phyloP scores from a whole-genome alignment of 495 filamentous ascomycete genomes.

The Stereocaulon alpinum region DNA sequence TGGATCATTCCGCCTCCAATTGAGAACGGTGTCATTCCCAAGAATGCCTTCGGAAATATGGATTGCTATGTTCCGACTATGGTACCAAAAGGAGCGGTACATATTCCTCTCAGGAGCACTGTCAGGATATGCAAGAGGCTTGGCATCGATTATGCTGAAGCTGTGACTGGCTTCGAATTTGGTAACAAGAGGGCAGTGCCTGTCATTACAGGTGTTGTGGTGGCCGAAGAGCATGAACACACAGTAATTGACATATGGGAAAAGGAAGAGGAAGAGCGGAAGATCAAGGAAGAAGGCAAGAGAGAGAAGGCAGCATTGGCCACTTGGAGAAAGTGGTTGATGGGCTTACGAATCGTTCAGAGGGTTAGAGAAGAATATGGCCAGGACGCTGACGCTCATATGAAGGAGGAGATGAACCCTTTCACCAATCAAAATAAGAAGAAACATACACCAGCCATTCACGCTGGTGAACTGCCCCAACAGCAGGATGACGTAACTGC shows the following conservation, averaged over 20 bases:
- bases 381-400: conserved; percentile 29
- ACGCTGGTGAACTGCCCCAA: conserved; percentile 5
- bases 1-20: conserved; percentile 87
- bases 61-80: conserved; percentile 91
- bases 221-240: conserved; percentile 69
- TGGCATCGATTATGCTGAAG: conserved; percentile 83
- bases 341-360: conserved; percentile 73
- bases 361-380: conserved; percentile 74
- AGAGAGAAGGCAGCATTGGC: conserved; percentile 60
- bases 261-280: conserved; percentile 69
- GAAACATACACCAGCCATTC: conserved; percentile 12
- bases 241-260: conserved; percentile 70
- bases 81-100: conserved; percentile 75
- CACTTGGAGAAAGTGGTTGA: conserved; percentile 78
- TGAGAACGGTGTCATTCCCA: conserved; percentile 74
- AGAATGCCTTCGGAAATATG: conserved; percentile 93
- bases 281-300: conserved; percentile 72
- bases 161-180: conserved; percentile 95
- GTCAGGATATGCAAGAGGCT: conserved; percentile 73
- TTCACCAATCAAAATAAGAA: conserved; percentile 29
- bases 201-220: conserved; percentile 79
- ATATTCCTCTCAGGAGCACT: conserved; percentile 69
- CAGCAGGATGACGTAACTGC: conserved; percentile 7
- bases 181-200: conserved; percentile 86
- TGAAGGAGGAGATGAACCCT: conserved; percentile 35